Evolutionary conservation across 2,329 filamentous ascomycete species (phyloP).

Genomic region (Hymenoscyphus fraxineus): DNA sequence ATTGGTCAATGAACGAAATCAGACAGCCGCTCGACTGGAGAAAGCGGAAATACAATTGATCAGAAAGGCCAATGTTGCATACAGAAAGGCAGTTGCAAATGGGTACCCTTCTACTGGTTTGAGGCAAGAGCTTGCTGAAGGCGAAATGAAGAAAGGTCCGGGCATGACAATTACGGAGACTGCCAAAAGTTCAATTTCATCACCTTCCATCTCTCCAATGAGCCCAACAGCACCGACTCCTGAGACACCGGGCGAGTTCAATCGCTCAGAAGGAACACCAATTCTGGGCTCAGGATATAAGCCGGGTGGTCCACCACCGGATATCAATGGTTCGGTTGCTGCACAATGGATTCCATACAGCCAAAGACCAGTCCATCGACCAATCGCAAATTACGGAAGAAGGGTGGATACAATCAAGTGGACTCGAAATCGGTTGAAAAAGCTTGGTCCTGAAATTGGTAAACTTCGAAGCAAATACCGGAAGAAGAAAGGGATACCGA

Average conservation of each 20-base stretch:
- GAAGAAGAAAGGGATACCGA: conserved; percentile 47
- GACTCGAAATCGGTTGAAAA: conserved; percentile 34
- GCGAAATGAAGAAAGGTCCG: background rate
- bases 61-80: conserved; percentile 52
- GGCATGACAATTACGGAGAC: conserved; percentile 12
- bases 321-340: conserved; percentile 37
- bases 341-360: conserved; percentile 35
- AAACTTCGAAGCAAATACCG: conserved; percentile 35
- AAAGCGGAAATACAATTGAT: conserved; percentile 61
- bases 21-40: conserved; percentile 58
- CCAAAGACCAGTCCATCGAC: conserved; percentile 34
- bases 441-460: conserved; percentile 32
- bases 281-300: conserved; percentile 21
- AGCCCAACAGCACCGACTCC: conserved; percentile 11
- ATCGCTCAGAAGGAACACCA: conserved; percentile 19
- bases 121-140: conserved; percentile 10
- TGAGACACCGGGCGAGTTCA: conserved; percentile 15
- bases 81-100: conserved; percentile 51
- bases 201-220: conserved; percentile 4
- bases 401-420: conserved; percentile 39
- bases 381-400: conserved; percentile 36
- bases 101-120: conserved; percentile 38
- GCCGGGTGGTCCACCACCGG: conserved; percentile 23
- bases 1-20: conserved; percentile 56
- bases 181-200: conserved; percentile 7